A percentile compares a stretch with the other conserved stretches of the same genome.
These are phyloP conservation scores for Aspergillus niger DNA, from an alignment of 2,329 filamentous ascomycete species.

Conservation along the genomic window DNA sequence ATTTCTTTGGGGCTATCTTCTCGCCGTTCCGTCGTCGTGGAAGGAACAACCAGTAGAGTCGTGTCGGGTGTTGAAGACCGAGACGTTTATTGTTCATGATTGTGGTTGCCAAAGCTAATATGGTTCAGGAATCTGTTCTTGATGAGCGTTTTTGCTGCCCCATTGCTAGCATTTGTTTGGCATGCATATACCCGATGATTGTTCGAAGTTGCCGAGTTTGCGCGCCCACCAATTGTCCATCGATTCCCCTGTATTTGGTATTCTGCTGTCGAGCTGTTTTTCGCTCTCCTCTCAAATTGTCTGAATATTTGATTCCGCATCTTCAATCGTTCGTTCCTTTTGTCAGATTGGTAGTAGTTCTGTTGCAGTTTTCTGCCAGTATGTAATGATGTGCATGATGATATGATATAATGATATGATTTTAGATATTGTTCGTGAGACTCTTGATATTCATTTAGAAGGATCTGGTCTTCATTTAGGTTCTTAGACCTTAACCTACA, in stretches of 20 bases:
- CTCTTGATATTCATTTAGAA: no score
- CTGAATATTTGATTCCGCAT: constrained; percentile 12
- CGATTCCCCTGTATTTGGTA: constrained; percentile 43
- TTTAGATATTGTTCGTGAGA: neutral
- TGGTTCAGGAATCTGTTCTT: constrained; percentile 36
- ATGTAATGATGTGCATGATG: constrained; percentile 19
- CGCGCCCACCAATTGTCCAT: constrained; percentile 26
- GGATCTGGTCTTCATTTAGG: no score
- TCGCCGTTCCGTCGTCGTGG: constrained; percentile 41
- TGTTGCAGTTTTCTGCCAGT: constrained; percentile 6
- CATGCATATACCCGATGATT: constrained; percentile 29
- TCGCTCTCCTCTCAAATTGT: constrained; percentile 25
- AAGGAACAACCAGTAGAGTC: constrained; percentile 32
- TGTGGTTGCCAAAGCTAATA: constrained; percentile 31
- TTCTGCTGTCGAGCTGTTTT: constrained; percentile 20
- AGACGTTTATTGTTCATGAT: constrained; percentile 16
- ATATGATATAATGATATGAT: constrained; percentile 3
- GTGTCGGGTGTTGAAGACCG: constrained; percentile 2
- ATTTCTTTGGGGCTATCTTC: constrained; percentile 44
- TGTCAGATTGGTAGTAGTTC: constrained; percentile 2
- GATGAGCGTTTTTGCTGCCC: constrained; percentile 33
- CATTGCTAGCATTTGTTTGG: constrained; percentile 35
- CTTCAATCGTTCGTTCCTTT: constrained; percentile 9
- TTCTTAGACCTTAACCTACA: no score
- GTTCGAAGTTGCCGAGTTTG: constrained; percentile 18